Evolutionary conservation across 2,329 filamentous ascomycete genomes (phyloP), one percentile per base, ranked within the genome.

Genomic region (Fusarium dlaminii): DNA sequence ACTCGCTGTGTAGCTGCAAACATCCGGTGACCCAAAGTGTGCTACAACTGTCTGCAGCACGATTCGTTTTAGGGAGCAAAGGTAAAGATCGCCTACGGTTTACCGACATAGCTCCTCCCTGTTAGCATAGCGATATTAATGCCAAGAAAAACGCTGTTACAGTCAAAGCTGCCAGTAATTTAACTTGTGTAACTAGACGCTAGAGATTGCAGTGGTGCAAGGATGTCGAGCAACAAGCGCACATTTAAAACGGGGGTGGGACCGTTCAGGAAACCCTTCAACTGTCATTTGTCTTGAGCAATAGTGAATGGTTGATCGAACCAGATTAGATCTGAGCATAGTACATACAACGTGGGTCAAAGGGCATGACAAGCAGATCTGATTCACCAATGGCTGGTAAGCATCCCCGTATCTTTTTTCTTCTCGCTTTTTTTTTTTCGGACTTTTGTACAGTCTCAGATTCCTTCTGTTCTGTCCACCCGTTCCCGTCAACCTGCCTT

Each of bases 201-300:
- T n/a, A 54, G 66, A 70, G 62, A 63, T 67, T 63, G 66, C 66
- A 55, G 60, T 70, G 66, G 66, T 49, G 36, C 69, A 70, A 66
- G 70, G 70, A 57, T 70, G 45, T 59, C 52, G 66, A 57, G 37
- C 46, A 52, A 61, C 66, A 67, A 57, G 66, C 45, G 34, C 30
- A 24, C 37, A 46, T 46, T 51, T 34, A 68, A 77, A 74, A 75
- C 60, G 62, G 60, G 60, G 54, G 75, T 75, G 75, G 75, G 55
- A 63, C 74, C 61, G n/a, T 56, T 59, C 64, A 34, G 43, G 51
- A 55, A 63, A 68, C 66, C 20, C 57, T 70, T 54, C 27, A 40
- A 61, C 49, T 42, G 65, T 40, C 49, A 51, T 54, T 66, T 74
- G 72, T 78, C 72, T 75, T 74, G 54, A 49, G 48, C 32, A 52